phyloP scores from a whole-genome alignment of 2,329 filamentous ascomycete genomes.

The Aspergillus luchuensis region DNA sequence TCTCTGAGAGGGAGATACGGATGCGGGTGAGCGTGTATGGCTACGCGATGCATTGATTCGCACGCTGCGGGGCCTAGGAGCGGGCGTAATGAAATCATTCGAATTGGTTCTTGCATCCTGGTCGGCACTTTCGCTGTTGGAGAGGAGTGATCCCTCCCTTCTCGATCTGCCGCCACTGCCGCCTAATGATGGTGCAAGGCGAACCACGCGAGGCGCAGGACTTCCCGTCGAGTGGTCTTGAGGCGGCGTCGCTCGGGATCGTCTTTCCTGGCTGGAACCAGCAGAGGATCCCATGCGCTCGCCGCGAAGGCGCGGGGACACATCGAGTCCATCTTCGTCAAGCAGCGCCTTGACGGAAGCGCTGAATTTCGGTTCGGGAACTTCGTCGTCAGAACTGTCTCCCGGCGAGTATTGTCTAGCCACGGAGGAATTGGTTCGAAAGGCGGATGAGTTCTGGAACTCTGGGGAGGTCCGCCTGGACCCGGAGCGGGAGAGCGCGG shows the following conservation, averaged over 20 bases:
- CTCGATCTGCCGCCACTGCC: constrained; percentile 32
- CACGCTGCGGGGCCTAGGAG: constrained; percentile 47
- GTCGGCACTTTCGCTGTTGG: constrained; percentile 37
- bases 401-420: constrained; percentile 53
- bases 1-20: constrained; percentile 39
- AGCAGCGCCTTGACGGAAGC: constrained; percentile 87
- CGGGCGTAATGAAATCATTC: constrained; percentile 50
- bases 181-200: constrained; percentile 37
- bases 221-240: constrained; percentile 44
- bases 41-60: constrained; percentile 46
- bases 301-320: constrained; percentile 49
- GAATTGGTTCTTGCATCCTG: constrained; percentile 27
- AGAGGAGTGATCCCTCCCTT: constrained; percentile 43
- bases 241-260: constrained; percentile 40
- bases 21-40: constrained; percentile 43
- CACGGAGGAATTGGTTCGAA: constrained; percentile 24
- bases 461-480: constrained; percentile 38
- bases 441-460: constrained; percentile 21
- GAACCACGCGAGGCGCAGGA: constrained; percentile 45
- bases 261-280: constrained; percentile 34
- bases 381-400: constrained; percentile 94
- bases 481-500: constrained; percentile 37
- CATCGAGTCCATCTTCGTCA: constrained; percentile 52
- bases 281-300: constrained; percentile 29
- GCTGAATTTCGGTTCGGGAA: constrained; percentile 87